A percentile compares a stretch with the other conserved stretches of the same genome.
Evolutionary conservation across 75 land plant species (phyloP).

Genomic region (Sequoia sempervirens): DNA sequence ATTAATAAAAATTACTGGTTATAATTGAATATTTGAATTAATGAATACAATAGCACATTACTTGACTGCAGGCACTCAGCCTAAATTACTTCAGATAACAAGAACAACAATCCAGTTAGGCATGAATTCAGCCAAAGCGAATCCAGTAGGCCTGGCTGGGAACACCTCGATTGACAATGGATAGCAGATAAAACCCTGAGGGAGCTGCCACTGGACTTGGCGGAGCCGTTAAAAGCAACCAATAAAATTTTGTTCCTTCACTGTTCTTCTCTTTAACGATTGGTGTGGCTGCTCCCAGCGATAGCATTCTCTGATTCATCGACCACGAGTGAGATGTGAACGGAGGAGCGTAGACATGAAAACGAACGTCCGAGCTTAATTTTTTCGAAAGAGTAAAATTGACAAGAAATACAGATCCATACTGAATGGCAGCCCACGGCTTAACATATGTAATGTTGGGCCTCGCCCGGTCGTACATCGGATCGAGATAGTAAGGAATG

Average conservation of each 20-base stretch:
- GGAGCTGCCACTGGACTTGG: constrained; percentile 46
- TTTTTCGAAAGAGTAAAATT: constrained; percentile 6
- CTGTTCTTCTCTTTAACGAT: too few relatives aligned
- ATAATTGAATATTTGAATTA: too few relatives aligned
- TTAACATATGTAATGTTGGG: constrained; percentile 12
- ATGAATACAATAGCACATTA: too few relatives aligned
- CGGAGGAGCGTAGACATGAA: constrained; percentile 41
- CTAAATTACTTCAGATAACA: too few relatives aligned
- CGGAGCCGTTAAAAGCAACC: constrained; percentile 30
- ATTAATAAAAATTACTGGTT: too few relatives aligned
- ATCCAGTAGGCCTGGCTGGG: constrained; percentile 51
- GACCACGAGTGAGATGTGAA: constrained; percentile 55
- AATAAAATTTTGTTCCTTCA: background rate
- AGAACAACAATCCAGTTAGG: too few relatives aligned
- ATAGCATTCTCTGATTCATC: constrained; percentile 65
- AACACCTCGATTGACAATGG: constrained; percentile 28
- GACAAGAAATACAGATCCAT: constrained; percentile 17
- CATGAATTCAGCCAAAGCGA: background rate
- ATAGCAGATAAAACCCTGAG: constrained; percentile 49
- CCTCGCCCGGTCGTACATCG: background rate
- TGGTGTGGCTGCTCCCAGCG: constrained; percentile 1
- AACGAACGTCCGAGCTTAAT: constrained; percentile 3
- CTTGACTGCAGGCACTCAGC: too few relatives aligned
- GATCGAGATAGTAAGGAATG: constrained; percentile 28
- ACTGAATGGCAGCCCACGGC: constrained; percentile 2